Conservation (phyloP, 495 filamentous ascomycete genomes). For the Friedmanniomyces simplex region DNA sequence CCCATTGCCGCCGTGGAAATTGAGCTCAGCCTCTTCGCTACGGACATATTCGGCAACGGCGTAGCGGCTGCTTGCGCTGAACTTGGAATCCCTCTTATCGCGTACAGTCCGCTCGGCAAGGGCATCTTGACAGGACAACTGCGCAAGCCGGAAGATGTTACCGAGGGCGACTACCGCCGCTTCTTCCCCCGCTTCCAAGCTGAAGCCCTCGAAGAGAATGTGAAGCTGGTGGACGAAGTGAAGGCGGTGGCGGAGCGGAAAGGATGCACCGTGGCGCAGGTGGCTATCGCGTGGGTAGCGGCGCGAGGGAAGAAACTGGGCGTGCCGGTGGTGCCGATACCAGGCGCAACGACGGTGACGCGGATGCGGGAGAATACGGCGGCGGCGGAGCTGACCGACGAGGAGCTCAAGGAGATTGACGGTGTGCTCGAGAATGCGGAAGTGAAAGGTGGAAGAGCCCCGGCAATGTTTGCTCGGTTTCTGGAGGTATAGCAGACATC, state of each 20-base stretch:
- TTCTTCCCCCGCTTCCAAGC: constrained; percentile 53
- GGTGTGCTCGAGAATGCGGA: no score
- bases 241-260: constrained; percentile 56
- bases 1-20: constrained; percentile 69
- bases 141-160: constrained; percentile 51
- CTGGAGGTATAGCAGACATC: no score
- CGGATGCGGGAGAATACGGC: no score
- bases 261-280: constrained; percentile 58
- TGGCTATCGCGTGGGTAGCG: constrained; percentile 65
- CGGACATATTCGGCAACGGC: constrained; percentile 61
- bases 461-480: no score
- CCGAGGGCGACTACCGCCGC: constrained; percentile 45
- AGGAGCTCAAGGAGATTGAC: no score
- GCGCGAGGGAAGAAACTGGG: no score
- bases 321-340: constrained; percentile 79
- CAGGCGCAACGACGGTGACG: constrained; percentile 48
- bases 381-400: no score
- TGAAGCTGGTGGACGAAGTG: constrained; percentile 56
- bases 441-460: no score
- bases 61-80: constrained; percentile 61
- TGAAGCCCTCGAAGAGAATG: constrained; percentile 60
- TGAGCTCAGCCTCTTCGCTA: constrained; percentile 61
- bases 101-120: constrained; percentile 50
- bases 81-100: constrained; percentile 59
- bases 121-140: constrained; percentile 48